phyloP scores from a whole-genome alignment of 208 protist species.

The Acanthamoeba lenticulata region DNA sequence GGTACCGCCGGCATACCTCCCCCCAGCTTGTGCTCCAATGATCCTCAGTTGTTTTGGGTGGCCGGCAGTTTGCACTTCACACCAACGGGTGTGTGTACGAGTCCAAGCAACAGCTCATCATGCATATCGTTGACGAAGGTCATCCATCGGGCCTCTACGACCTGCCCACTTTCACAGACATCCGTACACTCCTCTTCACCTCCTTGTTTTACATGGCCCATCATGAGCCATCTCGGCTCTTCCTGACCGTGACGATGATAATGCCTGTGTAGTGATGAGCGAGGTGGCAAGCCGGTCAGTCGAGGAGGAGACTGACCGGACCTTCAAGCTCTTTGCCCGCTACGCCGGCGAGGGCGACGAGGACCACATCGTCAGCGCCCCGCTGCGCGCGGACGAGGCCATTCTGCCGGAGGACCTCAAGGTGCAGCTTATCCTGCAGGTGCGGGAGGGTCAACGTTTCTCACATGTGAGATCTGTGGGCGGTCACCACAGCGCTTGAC shows the following conservation, averaged over 20 bases:
- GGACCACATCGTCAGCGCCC: not conserved
- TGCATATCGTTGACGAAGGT: conserved; percentile 8
- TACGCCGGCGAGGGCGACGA: conserved; percentile 8
- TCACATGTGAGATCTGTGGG: not conserved
- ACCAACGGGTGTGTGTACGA: conserved; percentile 38
- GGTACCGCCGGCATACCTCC: not conserved
- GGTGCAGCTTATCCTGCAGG: not conserved
- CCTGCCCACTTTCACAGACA: not conserved
- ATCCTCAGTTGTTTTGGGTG: not conserved
- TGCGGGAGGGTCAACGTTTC: not conserved
- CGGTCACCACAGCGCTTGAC: conserved; percentile 16
- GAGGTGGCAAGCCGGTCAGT: not conserved
- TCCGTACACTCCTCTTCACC: not conserved
- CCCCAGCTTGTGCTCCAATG: not conserved
- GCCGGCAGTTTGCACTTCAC: not conserved
- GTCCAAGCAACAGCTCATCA: conserved; percentile 39
- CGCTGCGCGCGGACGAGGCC: not conserved
- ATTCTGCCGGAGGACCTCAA: conserved; percentile 27
- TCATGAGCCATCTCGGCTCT: not conserved
- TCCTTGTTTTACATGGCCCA: too few relatives aligned
- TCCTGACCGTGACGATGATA: not conserved
- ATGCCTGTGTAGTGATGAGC: conserved; percentile 37
- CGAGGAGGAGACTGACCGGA: not conserved
- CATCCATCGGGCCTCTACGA: conserved; percentile 9
- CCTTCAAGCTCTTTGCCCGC: conserved; percentile 5